A percentile compares a stretch with the other conserved stretches of the same genome.
phyloP scores from a whole-genome alignment of 2,329 filamentous ascomycete species.

The Lachnellula subtilissima region DNA sequence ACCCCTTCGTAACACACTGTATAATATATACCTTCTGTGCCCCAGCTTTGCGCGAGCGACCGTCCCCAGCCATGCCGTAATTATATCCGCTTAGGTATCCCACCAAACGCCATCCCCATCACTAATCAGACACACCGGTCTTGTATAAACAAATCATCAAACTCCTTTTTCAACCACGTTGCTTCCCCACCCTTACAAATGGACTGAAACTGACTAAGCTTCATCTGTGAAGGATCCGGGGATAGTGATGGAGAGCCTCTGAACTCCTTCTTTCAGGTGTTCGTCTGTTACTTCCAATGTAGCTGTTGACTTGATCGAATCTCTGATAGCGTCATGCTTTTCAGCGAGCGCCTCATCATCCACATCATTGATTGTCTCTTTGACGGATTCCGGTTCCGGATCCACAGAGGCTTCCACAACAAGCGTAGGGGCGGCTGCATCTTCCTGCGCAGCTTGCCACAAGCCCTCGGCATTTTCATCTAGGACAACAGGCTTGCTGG shows the following conservation, averaged over 20 bases:
- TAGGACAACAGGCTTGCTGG: constrained; percentile 7
- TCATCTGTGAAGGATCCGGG: constrained; percentile 25
- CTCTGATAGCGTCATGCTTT: constrained; percentile 12
- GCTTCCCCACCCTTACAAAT: background rate
- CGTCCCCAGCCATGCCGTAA: constrained; percentile 7
- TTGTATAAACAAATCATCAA: constrained; percentile 1
- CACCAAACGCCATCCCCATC: constrained; percentile 9
- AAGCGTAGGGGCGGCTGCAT: constrained; percentile 6
- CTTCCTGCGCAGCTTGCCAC: constrained; percentile 14
- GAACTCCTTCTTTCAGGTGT: constrained; percentile 28
- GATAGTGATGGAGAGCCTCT: constrained; percentile 37
- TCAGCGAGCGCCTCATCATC: constrained; percentile 1
- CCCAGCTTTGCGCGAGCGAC: background rate
- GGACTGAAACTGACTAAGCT: background rate
- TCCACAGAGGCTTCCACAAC: background rate
- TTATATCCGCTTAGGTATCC: constrained; percentile 17
- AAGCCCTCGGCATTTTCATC: constrained; percentile 12
- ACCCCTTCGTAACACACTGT: background rate
- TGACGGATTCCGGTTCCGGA: background rate
- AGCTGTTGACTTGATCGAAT: constrained; percentile 21
- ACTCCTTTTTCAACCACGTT: constrained; percentile 4
- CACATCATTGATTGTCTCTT: background rate
- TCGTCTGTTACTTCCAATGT: constrained; percentile 15
- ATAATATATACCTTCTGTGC: constrained; percentile 9
- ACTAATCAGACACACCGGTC: constrained; percentile 9